Evolutionary conservation across 352 stramenopile species (phyloP).

Genomic region (Pelagophyceae sp.): DNA sequence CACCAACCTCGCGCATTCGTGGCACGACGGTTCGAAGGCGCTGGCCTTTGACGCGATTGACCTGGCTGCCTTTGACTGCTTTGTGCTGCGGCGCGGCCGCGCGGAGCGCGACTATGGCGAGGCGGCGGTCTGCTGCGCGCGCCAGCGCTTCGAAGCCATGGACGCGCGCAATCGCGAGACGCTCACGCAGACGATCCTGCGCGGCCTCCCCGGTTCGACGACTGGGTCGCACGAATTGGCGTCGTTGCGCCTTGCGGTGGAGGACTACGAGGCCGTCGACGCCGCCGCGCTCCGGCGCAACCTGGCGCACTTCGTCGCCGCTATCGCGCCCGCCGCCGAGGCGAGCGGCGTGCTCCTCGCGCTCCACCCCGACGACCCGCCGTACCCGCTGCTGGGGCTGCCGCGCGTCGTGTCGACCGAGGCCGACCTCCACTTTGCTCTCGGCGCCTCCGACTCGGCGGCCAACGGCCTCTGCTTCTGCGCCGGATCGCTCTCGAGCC

Average conservation of each 20-base stretch:
- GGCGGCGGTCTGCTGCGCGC: background rate
- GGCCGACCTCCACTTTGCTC: background rate
- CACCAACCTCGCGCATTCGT: background rate
- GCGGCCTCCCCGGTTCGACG: background rate
- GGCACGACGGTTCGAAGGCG: background rate
- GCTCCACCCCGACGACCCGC: background rate
- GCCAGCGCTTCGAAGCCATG: background rate
- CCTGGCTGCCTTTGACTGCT: background rate
- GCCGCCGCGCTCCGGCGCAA: background rate
- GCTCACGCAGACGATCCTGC: background rate
- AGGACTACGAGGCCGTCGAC: background rate
- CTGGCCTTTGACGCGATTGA: background rate
- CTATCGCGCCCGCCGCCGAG: background rate
- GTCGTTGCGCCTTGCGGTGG: background rate
- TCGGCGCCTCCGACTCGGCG: background rate
- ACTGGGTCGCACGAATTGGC: background rate
- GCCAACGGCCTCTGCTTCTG: conserved; percentile 1
- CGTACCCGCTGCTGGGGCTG: background rate
- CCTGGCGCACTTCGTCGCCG: background rate
- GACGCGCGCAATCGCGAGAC: background rate
- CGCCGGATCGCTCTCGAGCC: background rate
- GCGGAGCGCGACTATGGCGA: background rate
- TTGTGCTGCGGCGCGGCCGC: background rate
- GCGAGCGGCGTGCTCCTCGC: background rate
- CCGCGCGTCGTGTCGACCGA: background rate